Conservation (phyloP, 805 yeast species). For the Helenozyma rhizophorensis region DNA sequence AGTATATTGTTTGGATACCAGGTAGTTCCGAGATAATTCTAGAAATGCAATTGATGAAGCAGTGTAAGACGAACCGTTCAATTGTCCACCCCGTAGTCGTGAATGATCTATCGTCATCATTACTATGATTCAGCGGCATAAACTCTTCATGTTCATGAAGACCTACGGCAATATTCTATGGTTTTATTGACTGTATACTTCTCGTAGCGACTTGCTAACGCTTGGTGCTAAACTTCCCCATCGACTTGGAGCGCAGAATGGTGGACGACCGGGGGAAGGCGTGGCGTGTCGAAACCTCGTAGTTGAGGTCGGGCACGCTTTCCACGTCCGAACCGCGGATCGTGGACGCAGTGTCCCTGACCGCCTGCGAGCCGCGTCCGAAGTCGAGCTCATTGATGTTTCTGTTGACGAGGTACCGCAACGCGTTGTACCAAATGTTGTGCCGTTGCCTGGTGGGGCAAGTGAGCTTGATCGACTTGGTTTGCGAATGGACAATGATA, state of each 20-base stretch:
- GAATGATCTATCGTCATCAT: no score
- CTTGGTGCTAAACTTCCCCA: slow-evolving; percentile 2
- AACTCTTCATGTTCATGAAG: no score
- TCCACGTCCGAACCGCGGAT: slow-evolving; percentile 4
- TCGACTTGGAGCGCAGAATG: slow-evolving; percentile 9
- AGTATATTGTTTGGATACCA: no score
- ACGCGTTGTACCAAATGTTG: slow-evolving; percentile 84
- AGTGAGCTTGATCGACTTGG: slow-evolving; percentile 68
- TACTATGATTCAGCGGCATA: no score
- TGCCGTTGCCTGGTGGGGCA: slow-evolving; percentile 87
- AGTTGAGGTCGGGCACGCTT: slow-evolving; percentile 7
- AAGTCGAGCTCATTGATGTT: slow-evolving; percentile 54
- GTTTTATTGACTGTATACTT: no score
- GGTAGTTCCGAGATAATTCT: no score
- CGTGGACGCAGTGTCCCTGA: background rate
- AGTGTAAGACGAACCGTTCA: no score
- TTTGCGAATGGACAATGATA: slow-evolving; percentile 67
- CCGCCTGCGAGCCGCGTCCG: slow-evolving; percentile 14
- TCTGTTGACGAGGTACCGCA: slow-evolving; percentile 68
- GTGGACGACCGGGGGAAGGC: slow-evolving; percentile 16
- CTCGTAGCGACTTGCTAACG: no score
- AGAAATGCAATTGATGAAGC: no score
- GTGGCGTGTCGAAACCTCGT: slow-evolving; percentile 13
- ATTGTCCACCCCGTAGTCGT: no score
- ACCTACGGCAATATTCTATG: no score